phyloP scores from a whole-genome alignment of 306 rosid species.

The Prunus persica region DNA sequence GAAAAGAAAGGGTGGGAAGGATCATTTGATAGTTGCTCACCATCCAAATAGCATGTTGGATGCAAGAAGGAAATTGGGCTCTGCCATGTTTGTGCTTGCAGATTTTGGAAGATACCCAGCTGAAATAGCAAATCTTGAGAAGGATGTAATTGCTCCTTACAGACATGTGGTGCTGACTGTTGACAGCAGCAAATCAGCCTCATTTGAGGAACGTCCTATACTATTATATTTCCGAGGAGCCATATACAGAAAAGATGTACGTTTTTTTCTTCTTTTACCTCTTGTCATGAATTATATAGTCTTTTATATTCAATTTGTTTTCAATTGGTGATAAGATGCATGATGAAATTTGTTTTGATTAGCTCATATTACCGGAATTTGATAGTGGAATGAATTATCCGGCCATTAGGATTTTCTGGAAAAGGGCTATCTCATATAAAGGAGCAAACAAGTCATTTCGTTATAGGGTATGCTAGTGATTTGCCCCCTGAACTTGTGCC shows the following conservation, averaged over 20 bases:
- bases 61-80: constrained; percentile 69
- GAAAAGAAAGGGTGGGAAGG: constrained; percentile 66
- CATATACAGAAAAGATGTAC: constrained; percentile 93
- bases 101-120: constrained; percentile 93
- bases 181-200: constrained; percentile 51
- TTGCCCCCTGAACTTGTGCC: no score
- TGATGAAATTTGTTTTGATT: constrained; percentile 4
- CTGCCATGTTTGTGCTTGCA: constrained; percentile 90
- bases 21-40: constrained; percentile 83
- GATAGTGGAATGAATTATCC: background rate
- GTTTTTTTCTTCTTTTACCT: constrained; percentile 39
- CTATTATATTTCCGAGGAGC: constrained; percentile 85
- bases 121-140: constrained; percentile 73
- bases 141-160: constrained; percentile 91
- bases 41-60: constrained; percentile 92
- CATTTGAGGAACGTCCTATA: constrained; percentile 67
- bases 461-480: no score
- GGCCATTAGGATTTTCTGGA: background rate
- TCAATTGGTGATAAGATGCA: background rate
- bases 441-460: background rate
- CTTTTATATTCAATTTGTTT: background rate
- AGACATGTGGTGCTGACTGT: constrained; percentile 62
- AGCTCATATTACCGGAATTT: background rate
- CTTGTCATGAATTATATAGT: background rate
- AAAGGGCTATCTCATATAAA: background rate